Base-by-base conservation (phyloP, 2,329 filamentous ascomycete species). In the Thielaviopsis musarum region DNA sequence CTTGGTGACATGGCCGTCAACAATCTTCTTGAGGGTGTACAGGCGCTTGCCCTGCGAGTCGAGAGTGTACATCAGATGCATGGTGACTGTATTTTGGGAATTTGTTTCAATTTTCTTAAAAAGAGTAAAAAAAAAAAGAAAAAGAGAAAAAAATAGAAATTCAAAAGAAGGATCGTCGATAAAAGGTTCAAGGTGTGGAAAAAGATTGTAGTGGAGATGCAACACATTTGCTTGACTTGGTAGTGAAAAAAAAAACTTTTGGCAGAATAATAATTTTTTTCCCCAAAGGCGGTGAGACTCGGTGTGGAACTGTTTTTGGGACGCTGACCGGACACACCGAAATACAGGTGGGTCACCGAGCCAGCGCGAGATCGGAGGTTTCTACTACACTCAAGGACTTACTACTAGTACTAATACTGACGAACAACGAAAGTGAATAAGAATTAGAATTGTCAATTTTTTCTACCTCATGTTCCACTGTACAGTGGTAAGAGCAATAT, bases 1-100 rank as follows among this genome's bases (percentile, higher is more conserved):
- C 79, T 95, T 95, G 72, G 91, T 95, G 69, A 96, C 88, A 70
- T 90, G 82, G 69, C 87, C 86, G 66, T 83, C 78, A 67, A 80
- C 76, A 66, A 94, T 82, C 77, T 97, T 96, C 76, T 96, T 91
- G 65, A 97, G 83, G 54, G 93, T 97, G 80, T 97, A 98, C 68
- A 86, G 75, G 72, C 91, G 89, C 77, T 89, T 91, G 78, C 91
- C 91, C 63, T 80, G 76, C 66, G 79, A 72, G 73, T 90, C 87
- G 74, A 91, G 76, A 64, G 87, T 93, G 83, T 91, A 95, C 93
- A 82, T 82, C 61, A 82, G 70, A 80, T 82, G 79, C 79, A 82
- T 81, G 13, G 62, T 66, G 65, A 63, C 58, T 49, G 56, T n/a
- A 51, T 62, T 59, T n/a, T 53, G 24, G 24, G 6, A 6, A 26